Base-by-base conservation (phyloP, 2,329 filamentous ascomycete species). In the Golovinomyces cichoracearum region DNA sequence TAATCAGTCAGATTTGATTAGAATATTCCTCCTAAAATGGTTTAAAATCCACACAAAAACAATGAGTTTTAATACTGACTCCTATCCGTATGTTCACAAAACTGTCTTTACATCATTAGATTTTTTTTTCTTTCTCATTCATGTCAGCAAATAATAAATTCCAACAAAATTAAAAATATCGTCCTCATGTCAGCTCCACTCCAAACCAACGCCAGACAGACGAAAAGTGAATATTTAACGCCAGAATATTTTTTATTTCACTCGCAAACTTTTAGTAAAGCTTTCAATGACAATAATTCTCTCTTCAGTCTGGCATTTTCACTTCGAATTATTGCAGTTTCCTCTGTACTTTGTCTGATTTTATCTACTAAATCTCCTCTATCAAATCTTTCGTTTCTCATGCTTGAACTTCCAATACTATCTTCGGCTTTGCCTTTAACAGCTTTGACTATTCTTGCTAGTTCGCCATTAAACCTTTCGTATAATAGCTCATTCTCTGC, bases 401-500 rank as follows among this genome's bases (percentile, higher is more conserved):
- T 5, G n/a, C 27, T 5, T 13, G 19, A 6, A 23, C 4, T 22
- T 12, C 29, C 10, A 33, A n/a, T 23, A 1, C 22, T 19, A 10
- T n/a, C 26, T 17, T 47, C 45, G 3, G 75, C 74, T 54, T 78
- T 79, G 51, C 73, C 73, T 61, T 75, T 76, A 45, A 90, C 70
- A 37, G 79, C 82, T 61, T 76, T 80, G 40, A 85, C 70, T 51
- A 94, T 82, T 66, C 81, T 84, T 56, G 75, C 80, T 45, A 95
- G 66, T 64, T 94, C 88, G n/a, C 76, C 74, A 58, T 94, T 93
- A 67, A 94, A 93, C 52, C 78, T 79, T 55, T 88, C 81, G 62
- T 94, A 94, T 49, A 95, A 68, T 26, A 88, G 73, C 64, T 94
- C 86, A 57, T 94, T 95, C 66, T 95, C 88, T 0, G 83, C 82